Evolutionary conservation across 2,329 filamentous ascomycete species (phyloP).

Genomic region (Phyllosticta citriasiana): DNA sequence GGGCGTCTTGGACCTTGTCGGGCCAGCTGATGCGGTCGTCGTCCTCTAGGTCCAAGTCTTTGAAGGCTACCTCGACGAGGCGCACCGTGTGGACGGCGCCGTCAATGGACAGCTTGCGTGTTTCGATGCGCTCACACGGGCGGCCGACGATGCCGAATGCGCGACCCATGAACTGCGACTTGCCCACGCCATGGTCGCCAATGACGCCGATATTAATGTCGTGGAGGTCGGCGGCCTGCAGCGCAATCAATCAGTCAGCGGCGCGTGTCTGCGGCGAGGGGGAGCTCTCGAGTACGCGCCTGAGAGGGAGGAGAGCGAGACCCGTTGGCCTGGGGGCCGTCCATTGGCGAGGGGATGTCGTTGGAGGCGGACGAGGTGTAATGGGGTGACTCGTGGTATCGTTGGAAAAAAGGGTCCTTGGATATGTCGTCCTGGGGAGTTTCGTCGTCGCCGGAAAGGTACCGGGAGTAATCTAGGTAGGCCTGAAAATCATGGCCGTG

Average conservation of each 20-base stretch:
- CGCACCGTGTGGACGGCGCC: conserved; percentile 46
- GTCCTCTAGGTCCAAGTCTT: conserved; percentile 41
- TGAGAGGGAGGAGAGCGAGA: neutral
- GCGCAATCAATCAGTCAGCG: conserved; percentile 10
- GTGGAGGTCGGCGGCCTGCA: conserved; percentile 25
- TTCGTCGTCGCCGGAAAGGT: conserved; percentile 3
- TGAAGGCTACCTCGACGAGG: conserved; percentile 45
- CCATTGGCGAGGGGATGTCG: conserved; percentile 13
- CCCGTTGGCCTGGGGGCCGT: conserved; percentile 12
- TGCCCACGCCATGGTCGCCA: conserved; percentile 45
- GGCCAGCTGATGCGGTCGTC: conserved; percentile 48
- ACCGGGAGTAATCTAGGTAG: neutral
- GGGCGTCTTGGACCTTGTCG: conserved; percentile 49
- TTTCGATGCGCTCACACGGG: conserved; percentile 6
- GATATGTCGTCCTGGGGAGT: conserved; percentile 22
- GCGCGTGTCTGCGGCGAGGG: conserved; percentile 12
- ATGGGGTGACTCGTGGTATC: conserved; percentile 26
- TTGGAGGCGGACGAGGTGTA: neutral
- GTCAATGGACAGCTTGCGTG: conserved; percentile 48
- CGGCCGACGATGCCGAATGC: conserved; percentile 39
- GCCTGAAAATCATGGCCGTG: neutral
- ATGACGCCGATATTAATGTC: conserved; percentile 51
- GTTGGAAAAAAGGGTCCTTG: conserved; percentile 32
- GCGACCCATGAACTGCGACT: conserved; percentile 49
- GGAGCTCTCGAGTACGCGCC: neutral